Percentiles rank a stretch among this genome's conserved stretches.
Conservation (phyloP, 192 early-diverging fungal species). For the Umbelopsis ramanniana region DNA sequence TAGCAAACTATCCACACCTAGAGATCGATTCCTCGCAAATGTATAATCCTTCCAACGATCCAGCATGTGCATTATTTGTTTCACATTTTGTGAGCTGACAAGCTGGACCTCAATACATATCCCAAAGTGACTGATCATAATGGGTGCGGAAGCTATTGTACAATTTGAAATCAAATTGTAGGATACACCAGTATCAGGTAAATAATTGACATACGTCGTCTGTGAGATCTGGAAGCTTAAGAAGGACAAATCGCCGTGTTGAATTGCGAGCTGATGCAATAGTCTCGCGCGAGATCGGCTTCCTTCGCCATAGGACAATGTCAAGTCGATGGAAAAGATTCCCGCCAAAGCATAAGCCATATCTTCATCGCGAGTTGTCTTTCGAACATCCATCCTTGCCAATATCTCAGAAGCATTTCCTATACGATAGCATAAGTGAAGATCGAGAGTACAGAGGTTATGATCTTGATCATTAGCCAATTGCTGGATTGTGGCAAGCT, state of each 20-base stretch:
- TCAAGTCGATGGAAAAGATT: background rate
- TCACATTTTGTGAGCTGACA: background rate
- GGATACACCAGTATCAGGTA: background rate
- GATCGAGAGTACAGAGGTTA: background rate
- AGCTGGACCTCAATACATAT: background rate
- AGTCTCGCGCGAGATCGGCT: background rate
- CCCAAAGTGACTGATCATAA: background rate
- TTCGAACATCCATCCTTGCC: background rate
- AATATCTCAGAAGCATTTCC: constrained; percentile 1
- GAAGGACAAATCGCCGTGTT: background rate
- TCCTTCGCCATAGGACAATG: background rate
- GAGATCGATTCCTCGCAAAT: background rate
- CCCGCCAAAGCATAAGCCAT: background rate
- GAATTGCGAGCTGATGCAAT: background rate
- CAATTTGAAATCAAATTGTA: background rate
- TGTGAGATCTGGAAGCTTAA: background rate
- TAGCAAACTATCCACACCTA: background rate
- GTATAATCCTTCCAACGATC: background rate
- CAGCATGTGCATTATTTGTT: background rate
- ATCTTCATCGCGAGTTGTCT: background rate
- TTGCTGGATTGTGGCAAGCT: background rate
- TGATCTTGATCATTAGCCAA: background rate
- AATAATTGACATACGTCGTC: background rate
- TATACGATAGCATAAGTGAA: background rate
- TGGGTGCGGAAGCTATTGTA: background rate